Conservation (phyloP, 257 asterid species). For the Petunia axillaris region DNA sequence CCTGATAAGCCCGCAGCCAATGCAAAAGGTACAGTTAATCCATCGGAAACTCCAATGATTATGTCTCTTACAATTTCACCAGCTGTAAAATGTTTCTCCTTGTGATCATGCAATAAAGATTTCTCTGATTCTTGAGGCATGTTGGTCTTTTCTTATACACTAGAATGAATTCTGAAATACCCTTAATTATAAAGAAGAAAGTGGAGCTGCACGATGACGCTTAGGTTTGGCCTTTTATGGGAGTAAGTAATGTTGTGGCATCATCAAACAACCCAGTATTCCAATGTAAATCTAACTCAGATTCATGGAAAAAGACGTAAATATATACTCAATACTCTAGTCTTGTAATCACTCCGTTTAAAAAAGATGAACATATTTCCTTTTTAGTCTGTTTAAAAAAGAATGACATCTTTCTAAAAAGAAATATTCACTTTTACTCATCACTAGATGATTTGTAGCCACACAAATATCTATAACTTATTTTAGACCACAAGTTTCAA, state of each 20-base stretch:
- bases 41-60: conserved; percentile 94
- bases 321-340: too few relatives aligned
- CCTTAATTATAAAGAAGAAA: background rate
- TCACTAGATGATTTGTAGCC: too few relatives aligned
- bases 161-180: background rate
- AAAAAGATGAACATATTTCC: too few relatives aligned
- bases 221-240: background rate
- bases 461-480: too few relatives aligned
- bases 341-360: too few relatives aligned
- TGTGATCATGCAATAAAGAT: conserved; percentile 58
- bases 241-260: background rate
- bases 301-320: background rate
- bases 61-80: conserved; percentile 90
- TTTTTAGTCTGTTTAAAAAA: too few relatives aligned
- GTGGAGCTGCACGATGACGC: background rate
- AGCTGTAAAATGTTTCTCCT: conserved; percentile 88
- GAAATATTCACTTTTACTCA: too few relatives aligned
- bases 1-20: conserved; percentile 97
- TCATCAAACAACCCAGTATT: background rate
- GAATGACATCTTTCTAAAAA: too few relatives aligned
- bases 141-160: background rate
- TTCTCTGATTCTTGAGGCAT: conserved; percentile 56
- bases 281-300: background rate
- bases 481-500: too few relatives aligned
- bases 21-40: conserved; percentile 94